phyloP scores from a whole-genome alignment of 2,329 filamentous ascomycete species.

The Rugonectria rugulosa region DNA sequence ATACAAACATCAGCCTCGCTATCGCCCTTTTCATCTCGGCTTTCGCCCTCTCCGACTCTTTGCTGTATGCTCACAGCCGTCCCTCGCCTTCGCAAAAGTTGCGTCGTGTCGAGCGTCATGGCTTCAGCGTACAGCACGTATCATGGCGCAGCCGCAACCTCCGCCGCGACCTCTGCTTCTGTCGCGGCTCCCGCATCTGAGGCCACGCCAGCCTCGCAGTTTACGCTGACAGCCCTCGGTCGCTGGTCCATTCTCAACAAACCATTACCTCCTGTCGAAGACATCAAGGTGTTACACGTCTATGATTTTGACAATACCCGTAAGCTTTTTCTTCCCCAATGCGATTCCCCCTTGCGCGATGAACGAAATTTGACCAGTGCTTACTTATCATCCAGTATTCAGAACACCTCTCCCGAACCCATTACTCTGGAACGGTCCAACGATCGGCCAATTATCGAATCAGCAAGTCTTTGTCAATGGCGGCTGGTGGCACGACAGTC shows the following conservation, averaged over 20 bases:
- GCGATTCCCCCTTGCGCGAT: neutral
- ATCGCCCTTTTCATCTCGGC: neutral
- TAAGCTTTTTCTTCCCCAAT: slow-evolving; percentile 51
- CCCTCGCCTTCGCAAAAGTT: slow-evolving; percentile 31
- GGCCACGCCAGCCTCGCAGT: slow-evolving; percentile 31
- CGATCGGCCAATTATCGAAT: slow-evolving; percentile 78
- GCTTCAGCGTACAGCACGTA: slow-evolving; percentile 49
- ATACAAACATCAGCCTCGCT: neutral
- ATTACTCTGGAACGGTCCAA: slow-evolving; percentile 82
- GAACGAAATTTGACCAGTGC: neutral
- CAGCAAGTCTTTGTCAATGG: slow-evolving; percentile 82
- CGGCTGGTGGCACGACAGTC: slow-evolving; percentile 96
- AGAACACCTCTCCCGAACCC: slow-evolving; percentile 88
- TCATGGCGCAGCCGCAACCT: slow-evolving; percentile 42
- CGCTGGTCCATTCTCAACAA: slow-evolving; percentile 84
- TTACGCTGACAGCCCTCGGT: slow-evolving; percentile 77
- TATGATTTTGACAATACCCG: slow-evolving; percentile 99
- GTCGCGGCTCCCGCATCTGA: neutral
- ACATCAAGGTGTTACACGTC: slow-evolving; percentile 83
- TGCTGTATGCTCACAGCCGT: slow-evolving; percentile 37
- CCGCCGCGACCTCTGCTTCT: neutral
- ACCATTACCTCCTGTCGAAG: slow-evolving; percentile 73
- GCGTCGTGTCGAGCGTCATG: slow-evolving; percentile 45
- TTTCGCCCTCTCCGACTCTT: slow-evolving; percentile 7
- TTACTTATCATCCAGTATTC: slow-evolving; percentile 71